Conservation (phyloP, 768 basidiomycete species). For the Aureoboletus auriporus region DNA sequence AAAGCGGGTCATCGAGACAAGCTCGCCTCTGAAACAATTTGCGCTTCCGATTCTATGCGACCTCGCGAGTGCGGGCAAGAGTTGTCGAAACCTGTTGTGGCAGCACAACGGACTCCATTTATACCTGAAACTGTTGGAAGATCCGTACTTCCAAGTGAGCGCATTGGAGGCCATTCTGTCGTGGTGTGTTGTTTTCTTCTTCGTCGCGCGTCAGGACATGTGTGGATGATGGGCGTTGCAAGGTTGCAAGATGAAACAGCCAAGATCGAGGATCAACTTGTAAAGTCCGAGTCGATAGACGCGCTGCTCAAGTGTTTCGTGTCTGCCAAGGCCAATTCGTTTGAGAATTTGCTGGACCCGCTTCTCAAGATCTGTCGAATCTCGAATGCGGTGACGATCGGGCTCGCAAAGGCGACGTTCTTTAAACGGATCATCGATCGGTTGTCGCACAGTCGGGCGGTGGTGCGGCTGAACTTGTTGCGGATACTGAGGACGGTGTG, state of each 20-base stretch:
- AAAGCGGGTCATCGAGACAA: slow-evolving; percentile 81
- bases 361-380: slow-evolving; percentile 88
- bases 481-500: slow-evolving; percentile 81
- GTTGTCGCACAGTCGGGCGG: slow-evolving; percentile 68
- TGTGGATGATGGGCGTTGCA: slow-evolving; percentile 4
- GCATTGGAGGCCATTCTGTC: slow-evolving; percentile 87
- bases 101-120: slow-evolving; percentile 85
- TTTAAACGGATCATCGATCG: slow-evolving; percentile 86
- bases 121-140: slow-evolving; percentile 74
- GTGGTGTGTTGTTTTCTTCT: slow-evolving; percentile 51
- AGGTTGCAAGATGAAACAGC: slow-evolving; percentile 96
- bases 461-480: slow-evolving; percentile 87
- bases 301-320: slow-evolving; percentile 77
- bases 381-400: slow-evolving; percentile 68
- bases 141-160: slow-evolving; percentile 90
- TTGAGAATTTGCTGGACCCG: slow-evolving; percentile 89
- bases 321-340: slow-evolving; percentile 80
- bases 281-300: slow-evolving; percentile 62
- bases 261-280: slow-evolving; percentile 84
- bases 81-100: slow-evolving; percentile 86
- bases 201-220: background rate
- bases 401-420: slow-evolving; percentile 77
- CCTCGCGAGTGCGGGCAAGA: slow-evolving; percentile 91
- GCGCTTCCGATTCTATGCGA: slow-evolving; percentile 96
- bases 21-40: slow-evolving; percentile 94